Evolutionary conservation across 768 basidiomycete genomes (phyloP).

Genomic region (Lyophyllum shimeji): DNA sequence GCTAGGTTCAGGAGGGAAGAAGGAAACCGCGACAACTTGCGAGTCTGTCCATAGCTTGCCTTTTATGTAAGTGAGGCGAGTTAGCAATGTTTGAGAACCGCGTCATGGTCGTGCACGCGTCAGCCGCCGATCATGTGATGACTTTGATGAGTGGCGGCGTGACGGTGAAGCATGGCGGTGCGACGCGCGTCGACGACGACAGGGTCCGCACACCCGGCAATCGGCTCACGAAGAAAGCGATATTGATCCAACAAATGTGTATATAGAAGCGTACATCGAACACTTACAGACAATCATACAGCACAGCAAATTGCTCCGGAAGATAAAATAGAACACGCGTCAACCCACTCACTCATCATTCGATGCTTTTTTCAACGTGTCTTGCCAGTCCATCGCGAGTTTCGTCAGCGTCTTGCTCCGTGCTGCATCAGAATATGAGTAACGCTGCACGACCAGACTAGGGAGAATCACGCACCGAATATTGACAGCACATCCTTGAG

Average conservation of each 20-base stretch:
- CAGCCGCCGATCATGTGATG: background rate
- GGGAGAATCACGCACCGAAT: constrained; percentile 59
- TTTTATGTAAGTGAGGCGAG: background rate
- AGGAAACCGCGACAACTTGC: background rate
- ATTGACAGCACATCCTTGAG: constrained; percentile 75
- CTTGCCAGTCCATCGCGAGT: constrained; percentile 82
- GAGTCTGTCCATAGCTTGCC: background rate
- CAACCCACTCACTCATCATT: constrained; percentile 41
- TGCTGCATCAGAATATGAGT: constrained; percentile 37
- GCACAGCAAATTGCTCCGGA: constrained; percentile 1
- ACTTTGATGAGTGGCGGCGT: too few species aligned
- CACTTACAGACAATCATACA: constrained; percentile 5
- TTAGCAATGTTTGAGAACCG: background rate
- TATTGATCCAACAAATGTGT: background rate
- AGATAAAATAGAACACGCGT: background rate
- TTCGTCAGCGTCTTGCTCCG: constrained; percentile 74
- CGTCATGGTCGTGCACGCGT: background rate
- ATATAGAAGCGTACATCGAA: background rate
- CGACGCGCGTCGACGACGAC: background rate
- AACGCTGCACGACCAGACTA: background rate
- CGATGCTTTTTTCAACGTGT: constrained; percentile 64
- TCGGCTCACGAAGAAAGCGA: background rate
- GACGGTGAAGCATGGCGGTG: too few species aligned
- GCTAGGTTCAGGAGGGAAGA: background rate
- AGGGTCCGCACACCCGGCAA: background rate